Evolutionary conservation across 441 rosid genomes (phyloP).

Genomic region (Kokia cookei): DNA sequence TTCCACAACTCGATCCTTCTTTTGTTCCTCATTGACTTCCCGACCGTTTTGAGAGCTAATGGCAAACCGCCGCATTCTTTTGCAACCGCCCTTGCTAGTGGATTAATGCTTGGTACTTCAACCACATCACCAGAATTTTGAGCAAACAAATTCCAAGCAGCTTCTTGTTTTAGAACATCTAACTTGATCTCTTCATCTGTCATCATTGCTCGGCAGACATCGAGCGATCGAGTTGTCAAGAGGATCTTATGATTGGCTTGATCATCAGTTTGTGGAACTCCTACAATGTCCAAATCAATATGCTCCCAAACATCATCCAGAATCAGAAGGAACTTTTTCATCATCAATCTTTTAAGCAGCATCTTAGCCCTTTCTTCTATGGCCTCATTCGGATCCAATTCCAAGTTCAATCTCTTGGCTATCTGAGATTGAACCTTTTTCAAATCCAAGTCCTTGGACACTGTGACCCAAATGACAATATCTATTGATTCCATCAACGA

Average conservation of each 20-base stretch:
- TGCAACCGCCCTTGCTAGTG: conserved; percentile 21
- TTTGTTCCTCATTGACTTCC: conserved; percentile 21
- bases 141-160: conserved; percentile 26
- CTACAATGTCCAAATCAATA: conserved; percentile 18
- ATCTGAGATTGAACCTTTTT: conserved; percentile 32
- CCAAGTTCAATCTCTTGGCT: conserved; percentile 38
- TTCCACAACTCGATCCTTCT: neutral
- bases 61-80: conserved; percentile 32
- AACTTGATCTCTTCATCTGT: conserved; percentile 22
- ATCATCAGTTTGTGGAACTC: conserved; percentile 22
- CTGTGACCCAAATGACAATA: conserved; percentile 43
- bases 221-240: conserved; percentile 20
- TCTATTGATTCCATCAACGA: conserved; percentile 24
- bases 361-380: conserved; percentile 9
- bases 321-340: conserved; percentile 23
- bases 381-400: conserved; percentile 17
- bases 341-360: conserved; percentile 10
- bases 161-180: conserved; percentile 17
- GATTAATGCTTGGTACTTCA: conserved; percentile 2
- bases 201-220: conserved; percentile 32
- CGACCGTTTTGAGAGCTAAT: conserved; percentile 26
- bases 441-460: conserved; percentile 38
- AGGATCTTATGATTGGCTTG: conserved; percentile 23
- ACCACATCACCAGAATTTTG: conserved; percentile 23
- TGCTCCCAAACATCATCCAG: conserved; percentile 34